These are phyloP conservation scores for Platanthera zijinensis DNA, from an alignment of 106 monocot species.

Conservation along the genomic window DNA sequence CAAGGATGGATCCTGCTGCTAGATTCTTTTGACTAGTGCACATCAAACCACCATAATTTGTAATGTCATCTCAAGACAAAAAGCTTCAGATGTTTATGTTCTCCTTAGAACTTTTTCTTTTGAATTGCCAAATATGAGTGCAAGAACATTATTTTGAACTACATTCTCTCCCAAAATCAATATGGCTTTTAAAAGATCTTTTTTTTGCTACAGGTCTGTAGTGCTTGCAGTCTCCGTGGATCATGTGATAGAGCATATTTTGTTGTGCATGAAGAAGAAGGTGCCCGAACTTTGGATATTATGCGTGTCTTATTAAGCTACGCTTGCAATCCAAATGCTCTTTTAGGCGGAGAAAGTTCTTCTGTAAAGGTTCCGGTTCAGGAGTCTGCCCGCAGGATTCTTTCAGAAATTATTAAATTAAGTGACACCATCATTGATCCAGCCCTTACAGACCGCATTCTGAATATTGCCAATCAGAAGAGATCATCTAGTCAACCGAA, in stretches of 20 bases:
- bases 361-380: conserved; percentile 34
- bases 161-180: not conserved
- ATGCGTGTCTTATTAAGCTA: conserved; percentile 75
- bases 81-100: not conserved
- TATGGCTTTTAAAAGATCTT: not conserved
- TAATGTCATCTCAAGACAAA: not conserved
- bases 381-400: conserved; percentile 58
- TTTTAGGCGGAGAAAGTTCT: conserved; percentile 24
- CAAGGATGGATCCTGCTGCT: no score
- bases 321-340: conserved; percentile 42
- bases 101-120: not conserved
- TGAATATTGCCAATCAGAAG: conserved; percentile 11
- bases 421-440: conserved; percentile 78
- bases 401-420: conserved; percentile 53
- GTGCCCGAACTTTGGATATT: conserved; percentile 77
- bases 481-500: conserved; percentile 18
- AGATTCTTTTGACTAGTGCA: not conserved
- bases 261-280: conserved; percentile 39
- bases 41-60: not conserved
- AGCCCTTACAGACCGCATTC: conserved; percentile 31
- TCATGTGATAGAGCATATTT: conserved; percentile 85
- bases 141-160: not conserved
- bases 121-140: not conserved
- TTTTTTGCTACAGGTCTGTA: conserved; percentile 47
- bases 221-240: conserved; percentile 56